Conservation (phyloP, 306 rosid genomes). For the Begonia fuchsioides region DNA sequence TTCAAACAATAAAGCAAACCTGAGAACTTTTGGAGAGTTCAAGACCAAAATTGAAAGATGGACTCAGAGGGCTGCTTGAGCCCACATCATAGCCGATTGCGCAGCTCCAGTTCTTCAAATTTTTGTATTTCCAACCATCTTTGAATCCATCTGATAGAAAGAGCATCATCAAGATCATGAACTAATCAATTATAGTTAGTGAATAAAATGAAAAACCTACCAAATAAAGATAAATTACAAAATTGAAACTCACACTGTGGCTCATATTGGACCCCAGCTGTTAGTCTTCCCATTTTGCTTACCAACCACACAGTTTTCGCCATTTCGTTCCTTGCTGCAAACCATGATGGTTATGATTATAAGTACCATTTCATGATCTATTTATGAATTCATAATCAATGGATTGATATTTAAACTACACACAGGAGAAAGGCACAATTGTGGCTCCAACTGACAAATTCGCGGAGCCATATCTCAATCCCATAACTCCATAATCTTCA, state of each 20-base stretch:
- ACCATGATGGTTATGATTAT: constrained; percentile 7
- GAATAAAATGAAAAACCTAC: no score
- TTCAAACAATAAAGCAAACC: constrained; percentile 21
- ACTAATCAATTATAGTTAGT: no score
- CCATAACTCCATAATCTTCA: constrained; percentile 62
- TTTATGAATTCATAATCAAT: neutral
- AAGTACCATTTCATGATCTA: no score
- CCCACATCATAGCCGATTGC: constrained; percentile 84
- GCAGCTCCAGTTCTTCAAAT: constrained; percentile 78
- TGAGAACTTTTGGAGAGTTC: constrained; percentile 72
- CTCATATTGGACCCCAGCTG: constrained; percentile 86
- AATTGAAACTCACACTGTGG: constrained; percentile 51
- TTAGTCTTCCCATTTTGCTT: constrained; percentile 78
- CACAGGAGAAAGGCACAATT: constrained; percentile 57
- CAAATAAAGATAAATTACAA: neutral
- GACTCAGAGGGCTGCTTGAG: constrained; percentile 76
- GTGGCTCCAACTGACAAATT: constrained; percentile 68
- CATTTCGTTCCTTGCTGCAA: constrained; percentile 53
- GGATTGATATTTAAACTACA: constrained; percentile 11
- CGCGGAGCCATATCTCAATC: constrained; percentile 81
- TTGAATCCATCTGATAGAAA: constrained; percentile 33
- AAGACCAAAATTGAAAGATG: constrained; percentile 78
- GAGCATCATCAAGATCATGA: constrained; percentile 3
- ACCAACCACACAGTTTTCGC: constrained; percentile 76
- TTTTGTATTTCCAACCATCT: constrained; percentile 26